Evolutionary conservation across 2,329 filamentous ascomycete species (phyloP), one percentile per base, ranked within the genome.

Genomic region (Penicillium capsulatum): DNA sequence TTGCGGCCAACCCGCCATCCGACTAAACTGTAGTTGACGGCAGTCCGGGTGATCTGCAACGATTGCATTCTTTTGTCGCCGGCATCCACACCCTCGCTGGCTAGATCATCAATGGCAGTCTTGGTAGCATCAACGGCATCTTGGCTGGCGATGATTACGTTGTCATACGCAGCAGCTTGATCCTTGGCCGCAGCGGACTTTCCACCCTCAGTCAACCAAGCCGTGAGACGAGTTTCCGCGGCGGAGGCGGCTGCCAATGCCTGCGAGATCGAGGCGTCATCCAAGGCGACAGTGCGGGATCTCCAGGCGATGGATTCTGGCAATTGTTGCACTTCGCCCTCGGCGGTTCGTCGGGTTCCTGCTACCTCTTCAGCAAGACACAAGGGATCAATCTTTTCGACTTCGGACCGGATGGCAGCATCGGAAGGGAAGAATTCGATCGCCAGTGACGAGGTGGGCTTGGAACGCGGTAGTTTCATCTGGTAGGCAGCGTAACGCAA

Each of bases 1-100:
- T 98, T 97, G 33, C 92, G 83, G 17, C 91, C 91, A 48, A 97
- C 86, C 62, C 92, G 79, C 90, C 90, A 97, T 59, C 87, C 90
- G 40, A 98, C 84, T 65, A 96, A 80, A 51, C 87, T 86, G 63
- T 94, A 97, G 65, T 92, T 94, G 40, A 97, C 87, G 1, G 91
- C 89, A 0, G 94, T 94, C 45, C 86, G 84, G 3, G 90, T 94
- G 42, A 98, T 84, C 52, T 95, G 90, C 31, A 98, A 71, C 54
- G 89, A 83, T 67, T 98, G 92, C 81, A 98, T 89, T 41, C 88
- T 80, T 24, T 80, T 70, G 58, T 98, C 91, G 40, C 87, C 82
- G 61, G 88, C 86, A 15, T 86, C 78, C 10, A 95, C 79, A 1
- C 88, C 86, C 61, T 98, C 92, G 44, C 78, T 81, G 35, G 80